Conservation (phyloP, 306 rosid genomes). For the Ormosia semicastrata region DNA sequence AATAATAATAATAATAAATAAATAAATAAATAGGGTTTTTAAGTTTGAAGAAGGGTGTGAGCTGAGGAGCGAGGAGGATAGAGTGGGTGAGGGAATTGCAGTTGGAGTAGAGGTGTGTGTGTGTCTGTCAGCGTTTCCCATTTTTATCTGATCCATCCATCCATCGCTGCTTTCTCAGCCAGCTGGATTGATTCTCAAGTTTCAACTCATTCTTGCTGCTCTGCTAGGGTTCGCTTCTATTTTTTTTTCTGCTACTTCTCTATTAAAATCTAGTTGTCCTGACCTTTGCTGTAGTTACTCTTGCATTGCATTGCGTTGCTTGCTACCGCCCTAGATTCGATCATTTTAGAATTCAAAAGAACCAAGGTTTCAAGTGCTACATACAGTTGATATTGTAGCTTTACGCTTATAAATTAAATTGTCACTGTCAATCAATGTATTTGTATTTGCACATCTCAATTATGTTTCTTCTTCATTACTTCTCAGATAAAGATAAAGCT, state of each 20-base stretch:
- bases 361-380: not conserved
- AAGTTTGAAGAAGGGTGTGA: no score
- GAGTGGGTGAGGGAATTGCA: no score
- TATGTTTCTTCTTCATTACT: not conserved
- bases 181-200: not conserved
- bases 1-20: no score
- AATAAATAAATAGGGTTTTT: no score
- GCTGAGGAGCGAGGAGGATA: no score
- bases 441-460: not conserved
- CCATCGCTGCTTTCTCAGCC: not conserved
- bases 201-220: not conserved
- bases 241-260: not conserved
- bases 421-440: slow-evolving; percentile 6
- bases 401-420: not conserved
- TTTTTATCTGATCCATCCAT: not conserved
- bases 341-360: not conserved
- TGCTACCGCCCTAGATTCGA: not conserved
- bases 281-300: not conserved
- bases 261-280: not conserved
- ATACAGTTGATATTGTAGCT: not conserved
- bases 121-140: not conserved
- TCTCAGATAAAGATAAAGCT: not conserved
- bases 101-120: no score
- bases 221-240: not conserved
- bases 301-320: not conserved